Percentiles rank a stretch among this genome's conserved stretches.
phyloP scores from a whole-genome alignment of 1,284 basidiomycete species.

The Moniliella sp. region DNA sequence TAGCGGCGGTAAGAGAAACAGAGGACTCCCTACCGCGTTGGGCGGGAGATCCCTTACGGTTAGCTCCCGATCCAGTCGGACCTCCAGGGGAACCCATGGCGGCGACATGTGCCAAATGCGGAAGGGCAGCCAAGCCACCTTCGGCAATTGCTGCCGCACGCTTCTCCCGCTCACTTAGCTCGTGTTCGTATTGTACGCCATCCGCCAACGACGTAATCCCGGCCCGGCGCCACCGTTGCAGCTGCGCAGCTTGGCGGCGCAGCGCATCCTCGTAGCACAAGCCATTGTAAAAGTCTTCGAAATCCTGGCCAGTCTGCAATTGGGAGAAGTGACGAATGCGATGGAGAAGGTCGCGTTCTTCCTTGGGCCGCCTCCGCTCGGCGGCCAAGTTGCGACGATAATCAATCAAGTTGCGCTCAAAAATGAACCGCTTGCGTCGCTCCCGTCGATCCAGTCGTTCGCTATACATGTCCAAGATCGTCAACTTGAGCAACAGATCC shows the following conservation, averaged over 20 bases:
- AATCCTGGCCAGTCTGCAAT: constrained; percentile 74
- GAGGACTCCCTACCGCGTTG: too few relatives aligned
- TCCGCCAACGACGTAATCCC: constrained; percentile 26
- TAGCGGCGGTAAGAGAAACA: too few relatives aligned
- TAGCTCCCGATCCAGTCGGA: constrained; percentile 13
- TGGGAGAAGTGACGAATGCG: constrained; percentile 70
- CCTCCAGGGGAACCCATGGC: too few relatives aligned
- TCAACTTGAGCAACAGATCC: constrained; percentile 72
- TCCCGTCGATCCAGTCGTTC: constrained; percentile 70
- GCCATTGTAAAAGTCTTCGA: constrained; percentile 67
- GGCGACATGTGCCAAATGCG: constrained; percentile 10
- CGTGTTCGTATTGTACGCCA: constrained; percentile 20
- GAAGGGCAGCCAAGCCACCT: constrained; percentile 18
- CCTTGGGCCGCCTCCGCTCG: constrained; percentile 71
- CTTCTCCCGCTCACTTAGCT: constrained; percentile 23
- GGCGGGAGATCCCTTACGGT: too few relatives aligned
- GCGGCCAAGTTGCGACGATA: constrained; percentile 63
- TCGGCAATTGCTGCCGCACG: constrained; percentile 19
- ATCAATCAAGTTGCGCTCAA: constrained; percentile 71
- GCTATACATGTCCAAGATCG: constrained; percentile 73
- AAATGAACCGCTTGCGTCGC: constrained; percentile 72
- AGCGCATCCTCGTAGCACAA: constrained; percentile 42
- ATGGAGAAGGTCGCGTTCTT: constrained; percentile 72
- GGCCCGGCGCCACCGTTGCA: constrained; percentile 26
- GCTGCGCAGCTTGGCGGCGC: constrained; percentile 15